A percentile compares a stretch with the other conserved stretches of the same genome.
Conservation (phyloP, 2,329 filamentous ascomycete genomes). For the Fusarium verticillioides region DNA sequence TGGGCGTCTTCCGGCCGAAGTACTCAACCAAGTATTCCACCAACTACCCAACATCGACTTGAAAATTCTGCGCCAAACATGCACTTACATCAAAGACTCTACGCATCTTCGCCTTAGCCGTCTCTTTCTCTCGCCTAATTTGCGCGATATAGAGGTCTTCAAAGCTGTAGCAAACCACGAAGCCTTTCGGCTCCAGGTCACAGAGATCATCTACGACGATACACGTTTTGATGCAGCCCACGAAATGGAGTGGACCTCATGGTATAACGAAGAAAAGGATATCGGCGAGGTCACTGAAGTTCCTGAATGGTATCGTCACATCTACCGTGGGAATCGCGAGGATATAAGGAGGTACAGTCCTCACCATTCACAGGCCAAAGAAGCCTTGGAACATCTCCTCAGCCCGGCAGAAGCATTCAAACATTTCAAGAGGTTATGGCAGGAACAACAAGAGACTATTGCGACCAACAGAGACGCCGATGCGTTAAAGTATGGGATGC, state of each 20-base stretch:
- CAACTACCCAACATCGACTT: background rate
- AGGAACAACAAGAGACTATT: constrained; percentile 50
- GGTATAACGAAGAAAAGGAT: background rate
- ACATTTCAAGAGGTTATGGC: constrained; percentile 49
- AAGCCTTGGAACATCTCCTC: background rate
- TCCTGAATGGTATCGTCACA: background rate
- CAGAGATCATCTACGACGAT: constrained; percentile 37
- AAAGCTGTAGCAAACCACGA: background rate
- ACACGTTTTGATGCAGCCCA: background rate
- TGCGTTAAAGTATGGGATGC: constrained; percentile 46
- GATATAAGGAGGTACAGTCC: background rate
- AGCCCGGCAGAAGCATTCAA: constrained; percentile 33
- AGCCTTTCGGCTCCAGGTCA: constrained; percentile 8
- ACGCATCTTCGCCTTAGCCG: background rate
- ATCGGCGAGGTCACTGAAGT: background rate
- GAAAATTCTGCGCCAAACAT: background rate
- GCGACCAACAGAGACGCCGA: constrained; percentile 41
- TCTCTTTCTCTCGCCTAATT: background rate
- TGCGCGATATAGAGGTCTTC: background rate
- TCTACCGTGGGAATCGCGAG: background rate
- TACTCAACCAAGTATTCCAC: too few relatives aligned
- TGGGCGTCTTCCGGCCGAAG: too few relatives aligned
- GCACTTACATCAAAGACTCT: background rate
- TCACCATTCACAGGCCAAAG: background rate
- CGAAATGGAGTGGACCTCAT: background rate